Evolutionary conservation across 768 basidiomycete genomes (phyloP).

Genomic region (Pleurotus giganteus): DNA sequence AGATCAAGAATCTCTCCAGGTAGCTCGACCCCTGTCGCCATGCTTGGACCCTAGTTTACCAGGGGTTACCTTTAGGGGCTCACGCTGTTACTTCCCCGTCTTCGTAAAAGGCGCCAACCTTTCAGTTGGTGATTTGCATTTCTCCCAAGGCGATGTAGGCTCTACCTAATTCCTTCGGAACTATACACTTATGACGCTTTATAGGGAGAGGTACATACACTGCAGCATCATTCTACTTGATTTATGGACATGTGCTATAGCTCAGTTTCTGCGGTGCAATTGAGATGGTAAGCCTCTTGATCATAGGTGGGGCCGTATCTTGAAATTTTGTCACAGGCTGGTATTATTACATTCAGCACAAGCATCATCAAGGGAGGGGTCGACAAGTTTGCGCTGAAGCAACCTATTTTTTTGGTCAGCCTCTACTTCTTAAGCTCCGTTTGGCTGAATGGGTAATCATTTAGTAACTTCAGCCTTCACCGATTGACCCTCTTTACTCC

Average conservation of each 20-base stretch:
- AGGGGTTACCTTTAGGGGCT: slow-evolving; percentile 48
- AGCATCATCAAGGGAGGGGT: slow-evolving; percentile 74
- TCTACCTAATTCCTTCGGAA: neutral
- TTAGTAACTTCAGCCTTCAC: slow-evolving; percentile 56
- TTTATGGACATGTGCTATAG: slow-evolving; percentile 24
- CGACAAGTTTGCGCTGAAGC: slow-evolving; percentile 70
- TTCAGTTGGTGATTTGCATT: slow-evolving; percentile 77
- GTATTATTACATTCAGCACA: slow-evolving; percentile 68
- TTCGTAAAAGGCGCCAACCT: slow-evolving; percentile 75
- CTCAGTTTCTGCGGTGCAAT: slow-evolving; percentile 77
- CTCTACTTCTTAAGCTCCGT: neutral
- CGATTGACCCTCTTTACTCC: slow-evolving; percentile 72
- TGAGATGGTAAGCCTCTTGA: slow-evolving; percentile 51
- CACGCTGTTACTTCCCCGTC: slow-evolving; percentile 75
- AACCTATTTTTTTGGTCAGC: slow-evolving; percentile 69
- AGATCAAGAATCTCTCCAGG: slow-evolving; percentile 79
- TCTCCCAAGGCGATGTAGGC: slow-evolving; percentile 71
- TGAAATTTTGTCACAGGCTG: slow-evolving; percentile 39
- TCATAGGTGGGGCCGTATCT: neutral
- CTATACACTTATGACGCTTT: slow-evolving; percentile 10
- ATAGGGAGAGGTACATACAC: slow-evolving; percentile 52
- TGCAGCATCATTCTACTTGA: neutral
- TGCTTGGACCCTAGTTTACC: neutral
- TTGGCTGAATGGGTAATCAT: neutral
- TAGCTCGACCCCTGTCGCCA: slow-evolving; percentile 17